Conservation (phyloP, 2,329 filamentous ascomycete genomes). For the Alternaria burnsii region DNA sequence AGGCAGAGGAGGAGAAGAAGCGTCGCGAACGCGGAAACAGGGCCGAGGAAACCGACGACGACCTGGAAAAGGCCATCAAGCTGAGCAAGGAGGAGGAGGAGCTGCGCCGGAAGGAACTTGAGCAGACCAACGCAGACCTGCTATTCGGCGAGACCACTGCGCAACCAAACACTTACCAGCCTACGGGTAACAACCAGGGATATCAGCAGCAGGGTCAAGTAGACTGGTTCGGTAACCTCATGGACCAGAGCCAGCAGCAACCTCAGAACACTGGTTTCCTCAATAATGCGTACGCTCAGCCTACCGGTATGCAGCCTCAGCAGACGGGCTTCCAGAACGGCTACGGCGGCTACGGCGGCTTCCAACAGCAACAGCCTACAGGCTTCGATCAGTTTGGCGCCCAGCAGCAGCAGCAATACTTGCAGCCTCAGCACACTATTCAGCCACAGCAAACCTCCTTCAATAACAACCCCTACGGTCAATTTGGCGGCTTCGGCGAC, state of each 20-base stretch:
- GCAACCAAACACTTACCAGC: conserved; percentile 74
- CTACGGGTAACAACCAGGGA: conserved; percentile 92
- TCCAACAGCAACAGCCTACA: conserved; percentile 66
- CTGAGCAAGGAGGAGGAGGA: conserved; percentile 96
- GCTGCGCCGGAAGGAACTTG: conserved; percentile 81
- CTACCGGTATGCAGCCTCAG: conserved; percentile 73
- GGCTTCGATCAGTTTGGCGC: conserved; percentile 68
- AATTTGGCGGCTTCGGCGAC: conserved; percentile 46
- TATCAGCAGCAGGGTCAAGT: conserved; percentile 97
- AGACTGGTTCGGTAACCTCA: conserved; percentile 96
- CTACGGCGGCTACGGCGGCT: conserved; percentile 68
- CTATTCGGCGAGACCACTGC: conserved; percentile 83
- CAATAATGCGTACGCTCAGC: conserved; percentile 76
- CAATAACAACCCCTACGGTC: conserved; percentile 55
- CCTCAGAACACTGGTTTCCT: conserved; percentile 73
- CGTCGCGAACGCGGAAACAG: conserved; percentile 66
- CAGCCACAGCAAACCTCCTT: conserved; percentile 69
- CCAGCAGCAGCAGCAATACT: conserved; percentile 39
- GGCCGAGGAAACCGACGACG: conserved; percentile 72
- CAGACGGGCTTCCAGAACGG: conserved; percentile 74
- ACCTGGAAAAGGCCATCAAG: conserved; percentile 92
- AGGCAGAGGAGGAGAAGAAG: conserved; percentile 89
- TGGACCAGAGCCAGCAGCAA: conserved; percentile 70
- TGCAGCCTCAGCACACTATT: conserved; percentile 53
- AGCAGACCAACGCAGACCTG: conserved; percentile 82